phyloP scores from a whole-genome alignment of 306 rosid genomes.

The Sicyos baderoa region DNA sequence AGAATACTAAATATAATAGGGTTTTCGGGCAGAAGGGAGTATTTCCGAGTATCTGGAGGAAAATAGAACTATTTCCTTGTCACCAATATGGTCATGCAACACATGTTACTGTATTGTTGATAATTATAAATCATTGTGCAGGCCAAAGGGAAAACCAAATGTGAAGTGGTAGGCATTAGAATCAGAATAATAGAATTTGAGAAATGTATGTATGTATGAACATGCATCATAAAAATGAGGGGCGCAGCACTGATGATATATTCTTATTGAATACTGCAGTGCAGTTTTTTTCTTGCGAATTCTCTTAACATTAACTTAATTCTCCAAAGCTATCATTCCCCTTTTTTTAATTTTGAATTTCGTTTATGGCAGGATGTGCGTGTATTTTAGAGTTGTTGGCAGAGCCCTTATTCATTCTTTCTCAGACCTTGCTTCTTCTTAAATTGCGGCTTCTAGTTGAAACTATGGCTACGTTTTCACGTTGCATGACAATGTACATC shows the following conservation, averaged over 20 bases:
- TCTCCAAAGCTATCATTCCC: not conserved
- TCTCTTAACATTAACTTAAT: not conserved
- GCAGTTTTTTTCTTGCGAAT: not conserved
- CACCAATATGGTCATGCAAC: no score
- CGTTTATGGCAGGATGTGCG: slow-evolving; percentile 58
- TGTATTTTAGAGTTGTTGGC: slow-evolving; percentile 92
- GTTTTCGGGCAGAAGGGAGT: no score
- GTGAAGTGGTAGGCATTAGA: not conserved
- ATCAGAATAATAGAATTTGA: not conserved
- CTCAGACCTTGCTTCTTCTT: slow-evolving; percentile 82
- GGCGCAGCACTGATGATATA: slow-evolving; percentile 3
- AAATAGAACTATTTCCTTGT: no score
- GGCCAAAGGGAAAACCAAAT: no score
- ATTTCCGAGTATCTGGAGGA: no score
- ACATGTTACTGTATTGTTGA: no score
- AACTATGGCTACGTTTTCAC: slow-evolving; percentile 69
- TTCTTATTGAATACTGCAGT: not conserved
- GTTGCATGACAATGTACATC: slow-evolving; percentile 67
- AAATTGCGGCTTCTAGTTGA: slow-evolving; percentile 67
- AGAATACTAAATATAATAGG: not conserved
- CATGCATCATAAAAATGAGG: slow-evolving; percentile 9
- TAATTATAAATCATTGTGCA: no score
- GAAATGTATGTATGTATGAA: not conserved
- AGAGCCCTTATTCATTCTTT: slow-evolving; percentile 81
- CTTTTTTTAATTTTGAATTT: slow-evolving; percentile 14